Conservation (phyloP, 768 basidiomycete species). For the Boletus rex-veris region DNA sequence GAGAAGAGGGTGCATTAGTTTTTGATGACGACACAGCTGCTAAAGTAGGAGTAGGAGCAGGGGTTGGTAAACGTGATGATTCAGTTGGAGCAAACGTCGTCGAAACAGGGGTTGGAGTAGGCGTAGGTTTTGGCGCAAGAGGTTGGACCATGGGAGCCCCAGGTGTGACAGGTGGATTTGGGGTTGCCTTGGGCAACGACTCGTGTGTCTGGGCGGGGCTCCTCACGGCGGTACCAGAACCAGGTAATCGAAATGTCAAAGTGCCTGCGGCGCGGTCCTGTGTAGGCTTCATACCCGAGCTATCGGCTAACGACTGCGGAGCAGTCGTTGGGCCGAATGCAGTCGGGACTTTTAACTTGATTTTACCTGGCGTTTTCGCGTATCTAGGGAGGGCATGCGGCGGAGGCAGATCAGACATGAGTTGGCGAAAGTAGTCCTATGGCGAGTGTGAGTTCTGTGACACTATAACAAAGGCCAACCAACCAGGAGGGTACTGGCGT, state of each 20-base stretch:
- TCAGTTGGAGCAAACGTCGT: constrained; percentile 22
- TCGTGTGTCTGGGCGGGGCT: constrained; percentile 19
- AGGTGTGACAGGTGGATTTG: constrained; percentile 7
- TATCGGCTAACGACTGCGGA: constrained; percentile 14
- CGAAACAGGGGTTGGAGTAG: constrained; percentile 15
- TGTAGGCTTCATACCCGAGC: constrained; percentile 9
- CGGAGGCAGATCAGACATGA: constrained; percentile 75
- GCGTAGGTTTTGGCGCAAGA: constrained; percentile 26
- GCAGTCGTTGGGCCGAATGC: constrained; percentile 20
- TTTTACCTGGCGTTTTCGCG: constrained; percentile 54
- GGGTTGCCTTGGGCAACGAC: constrained; percentile 20
- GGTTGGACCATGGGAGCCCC: constrained; percentile 14
- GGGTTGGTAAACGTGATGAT: constrained; percentile 19
- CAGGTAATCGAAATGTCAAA: constrained; percentile 23
- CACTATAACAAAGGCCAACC: constrained; percentile 17
- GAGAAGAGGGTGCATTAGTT: constrained; percentile 27
- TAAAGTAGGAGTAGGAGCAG: constrained; percentile 14
- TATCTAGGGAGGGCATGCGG: constrained; percentile 66
- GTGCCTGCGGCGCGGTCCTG: constrained; percentile 18
- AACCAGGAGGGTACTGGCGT: constrained; percentile 66
- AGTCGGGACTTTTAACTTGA: constrained; percentile 65
- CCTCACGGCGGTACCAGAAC: constrained; percentile 19
- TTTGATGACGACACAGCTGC: constrained; percentile 16
- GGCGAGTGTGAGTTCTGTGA: constrained; percentile 7
- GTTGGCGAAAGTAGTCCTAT: constrained; percentile 68